Evolutionary conservation across 1,284 basidiomycete species (phyloP).

Genomic region (Xerocomus amazonicus): DNA sequence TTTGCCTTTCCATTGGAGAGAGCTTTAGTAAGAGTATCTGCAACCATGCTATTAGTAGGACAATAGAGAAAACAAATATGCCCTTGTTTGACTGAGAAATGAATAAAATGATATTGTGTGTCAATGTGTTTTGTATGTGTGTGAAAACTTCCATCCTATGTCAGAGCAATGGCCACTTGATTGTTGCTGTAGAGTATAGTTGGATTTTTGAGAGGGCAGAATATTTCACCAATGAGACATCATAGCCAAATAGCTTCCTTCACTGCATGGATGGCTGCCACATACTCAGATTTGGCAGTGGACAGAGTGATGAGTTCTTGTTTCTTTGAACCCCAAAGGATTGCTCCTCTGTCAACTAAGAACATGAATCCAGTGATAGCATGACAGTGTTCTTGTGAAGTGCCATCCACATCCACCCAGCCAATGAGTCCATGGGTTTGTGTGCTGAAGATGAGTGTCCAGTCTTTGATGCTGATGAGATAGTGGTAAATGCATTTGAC

Average conservation of each 20-base stretch:
- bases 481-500: background rate
- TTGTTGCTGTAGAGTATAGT: background rate
- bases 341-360: background rate
- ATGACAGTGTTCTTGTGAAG: background rate
- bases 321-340: background rate
- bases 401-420: background rate
- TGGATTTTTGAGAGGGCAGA: background rate
- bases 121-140: slow-evolving; percentile 28
- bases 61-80: background rate
- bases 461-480: background rate
- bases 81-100: background rate
- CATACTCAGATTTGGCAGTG: background rate
- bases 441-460: background rate
- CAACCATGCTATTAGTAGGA: background rate
- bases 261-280: background rate
- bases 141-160: background rate
- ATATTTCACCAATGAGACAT: background rate
- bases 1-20: too few species aligned
- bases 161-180: background rate
- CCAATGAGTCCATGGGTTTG: background rate
- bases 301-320: background rate
- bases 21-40: background rate
- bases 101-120: slow-evolving; percentile 29
- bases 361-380: background rate
- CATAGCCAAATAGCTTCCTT: background rate